These are phyloP conservation scores for Sphagnum magellanicum DNA, from an alignment of 228 moss, liverwort and hornwort genomes.

Conservation along the genomic window DNA sequence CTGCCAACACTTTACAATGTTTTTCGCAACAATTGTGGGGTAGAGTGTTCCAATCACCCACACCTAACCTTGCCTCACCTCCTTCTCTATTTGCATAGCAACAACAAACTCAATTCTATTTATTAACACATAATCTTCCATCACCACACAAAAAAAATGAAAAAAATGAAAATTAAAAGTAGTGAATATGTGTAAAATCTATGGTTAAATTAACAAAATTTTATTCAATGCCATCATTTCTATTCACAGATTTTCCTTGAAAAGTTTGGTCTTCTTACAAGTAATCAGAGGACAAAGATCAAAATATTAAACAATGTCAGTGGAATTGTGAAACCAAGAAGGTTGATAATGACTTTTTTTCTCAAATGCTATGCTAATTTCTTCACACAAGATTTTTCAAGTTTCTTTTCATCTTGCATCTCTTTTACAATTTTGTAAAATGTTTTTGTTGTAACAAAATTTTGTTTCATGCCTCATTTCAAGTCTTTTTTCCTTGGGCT, in stretches of 20 bases:
- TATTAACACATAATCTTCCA: too few species aligned
- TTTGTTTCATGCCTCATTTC: not conserved
- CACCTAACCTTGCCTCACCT: not conserved
- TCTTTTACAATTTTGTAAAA: not conserved
- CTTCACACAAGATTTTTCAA: not conserved
- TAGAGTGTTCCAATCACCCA: not conserved
- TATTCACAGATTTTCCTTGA: slow-evolving; percentile 12
- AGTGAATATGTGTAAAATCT: not conserved
- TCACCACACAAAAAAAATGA: too few species aligned
- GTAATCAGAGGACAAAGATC: slow-evolving; percentile 22
- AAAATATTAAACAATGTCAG: slow-evolving; percentile 27
- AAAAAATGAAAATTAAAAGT: too few species aligned
- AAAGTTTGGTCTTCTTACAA: slow-evolving; percentile 14
- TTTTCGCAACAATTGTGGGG: slow-evolving; percentile 16
- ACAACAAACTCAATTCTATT: too few species aligned
- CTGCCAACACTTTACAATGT: slow-evolving; percentile 24
- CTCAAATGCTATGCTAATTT: not conserved
- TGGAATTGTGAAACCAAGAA: slow-evolving; percentile 34
- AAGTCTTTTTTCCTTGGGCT: not conserved
- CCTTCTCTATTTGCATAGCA: too few species aligned
- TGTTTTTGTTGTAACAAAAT: not conserved
- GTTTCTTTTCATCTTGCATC: not conserved
- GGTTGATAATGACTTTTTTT: slow-evolving; percentile 5
- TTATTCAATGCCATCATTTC: too few species aligned
- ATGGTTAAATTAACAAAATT: too few species aligned